Evolutionary conservation across 1,139 yeast species (phyloP), one percentile per base, ranked within the genome.

Genomic region (Taphrina flavorubra): DNA sequence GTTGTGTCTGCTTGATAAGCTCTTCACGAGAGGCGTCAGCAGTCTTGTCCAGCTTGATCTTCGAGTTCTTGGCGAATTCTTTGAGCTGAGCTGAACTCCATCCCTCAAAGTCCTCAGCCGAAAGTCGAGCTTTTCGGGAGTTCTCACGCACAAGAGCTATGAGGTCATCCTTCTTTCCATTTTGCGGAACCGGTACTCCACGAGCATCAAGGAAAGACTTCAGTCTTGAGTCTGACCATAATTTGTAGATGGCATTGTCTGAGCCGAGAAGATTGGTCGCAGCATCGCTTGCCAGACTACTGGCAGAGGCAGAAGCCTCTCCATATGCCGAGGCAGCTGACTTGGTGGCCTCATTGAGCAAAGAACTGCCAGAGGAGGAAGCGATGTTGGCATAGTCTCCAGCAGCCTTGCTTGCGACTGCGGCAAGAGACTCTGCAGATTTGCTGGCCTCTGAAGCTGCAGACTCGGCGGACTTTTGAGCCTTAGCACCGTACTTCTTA

Each of bases 141-240:
- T 82, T 78, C 70, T 79, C 75, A 72, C 81, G 80, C 4, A 84
- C 88, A 56, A 83, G 77, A 44, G 83, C 80, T 58, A 83, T 76
- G 72, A 86, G 79, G 70, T 85, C 81, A 40, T 79, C 77, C 72
- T 81, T 82, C 49, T 85, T 80, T 20, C 85, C 78, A 68, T 82
- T 79, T 44, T 79, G 77, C 31, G 87, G 84, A 64, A 82, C 79
- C 16, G 79, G 75, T 42, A 86, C 78, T 37, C 83, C 84, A 72
- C 90, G 83, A 7, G 84, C 80, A 62, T 81, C 81, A 71, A 87
- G 78, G 75, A 83, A 87, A 42, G 82, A 80, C 74, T 79, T 81
- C 71, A 87, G 80, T 68, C 84, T 72, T 36, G 76, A 72, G 60
- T 78, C 79, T 25, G 78, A 73, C 81, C 81, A 79, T 36, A 74